These are phyloP conservation scores for Lycium ferocissimum DNA, from an alignment of 257 asterid species.

Conservation along the genomic window DNA sequence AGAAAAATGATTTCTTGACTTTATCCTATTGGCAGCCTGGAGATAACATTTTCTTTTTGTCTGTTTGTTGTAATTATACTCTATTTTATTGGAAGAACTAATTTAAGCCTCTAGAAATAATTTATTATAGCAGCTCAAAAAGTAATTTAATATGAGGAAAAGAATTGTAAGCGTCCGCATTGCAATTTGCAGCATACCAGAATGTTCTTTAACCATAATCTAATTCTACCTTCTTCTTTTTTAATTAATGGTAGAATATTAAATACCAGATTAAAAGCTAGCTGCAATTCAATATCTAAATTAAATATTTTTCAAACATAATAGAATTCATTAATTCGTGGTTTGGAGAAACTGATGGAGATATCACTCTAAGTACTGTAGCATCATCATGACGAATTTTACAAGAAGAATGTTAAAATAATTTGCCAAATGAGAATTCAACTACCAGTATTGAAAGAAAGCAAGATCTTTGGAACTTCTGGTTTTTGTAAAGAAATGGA, in stretches of 20 bases:
- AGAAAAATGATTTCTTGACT: neutral
- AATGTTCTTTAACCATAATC: neutral
- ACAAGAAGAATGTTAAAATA: too few relatives aligned
- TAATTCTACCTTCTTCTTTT: neutral
- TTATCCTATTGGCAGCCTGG: neutral
- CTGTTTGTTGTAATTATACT: neutral
- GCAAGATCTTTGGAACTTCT: too few relatives aligned
- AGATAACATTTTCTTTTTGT: neutral
- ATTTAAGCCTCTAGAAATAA: neutral
- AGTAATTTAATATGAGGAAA: neutral
- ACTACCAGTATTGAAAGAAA: too few relatives aligned
- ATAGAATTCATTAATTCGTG: too few relatives aligned
- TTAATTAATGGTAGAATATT: neutral
- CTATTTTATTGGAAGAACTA: neutral
- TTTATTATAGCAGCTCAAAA: neutral
- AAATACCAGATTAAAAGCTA: neutral
- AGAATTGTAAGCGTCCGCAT: neutral
- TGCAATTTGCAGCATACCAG: neutral
- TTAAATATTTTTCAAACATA: neutral
- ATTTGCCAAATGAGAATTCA: too few relatives aligned
- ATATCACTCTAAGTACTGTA: too few relatives aligned
- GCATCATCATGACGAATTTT: too few relatives aligned
- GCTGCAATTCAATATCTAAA: neutral
- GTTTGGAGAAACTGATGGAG: too few relatives aligned
- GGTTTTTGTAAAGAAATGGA: too few relatives aligned